Conservation (phyloP, 306 rosid species). For the Cicer judaicum region DNA sequence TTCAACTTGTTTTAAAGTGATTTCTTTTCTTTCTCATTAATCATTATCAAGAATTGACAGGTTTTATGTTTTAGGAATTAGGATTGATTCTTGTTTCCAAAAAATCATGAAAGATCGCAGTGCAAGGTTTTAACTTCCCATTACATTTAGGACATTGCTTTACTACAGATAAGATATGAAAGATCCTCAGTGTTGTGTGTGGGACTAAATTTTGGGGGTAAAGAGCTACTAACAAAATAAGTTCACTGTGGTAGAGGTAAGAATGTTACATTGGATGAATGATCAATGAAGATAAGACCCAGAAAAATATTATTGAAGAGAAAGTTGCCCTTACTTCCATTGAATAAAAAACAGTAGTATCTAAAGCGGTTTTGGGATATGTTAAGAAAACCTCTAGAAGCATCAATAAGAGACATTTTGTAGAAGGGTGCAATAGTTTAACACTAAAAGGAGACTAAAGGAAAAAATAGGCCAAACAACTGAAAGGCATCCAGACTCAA, state of each 20-base stretch:
- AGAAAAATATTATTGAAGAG: background rate
- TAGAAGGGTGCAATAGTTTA: conserved; percentile 4
- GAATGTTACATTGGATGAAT: background rate
- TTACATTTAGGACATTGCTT: conserved; percentile 10
- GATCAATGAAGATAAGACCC: background rate
- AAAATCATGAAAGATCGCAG: conserved; percentile 6
- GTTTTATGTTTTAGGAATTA: background rate
- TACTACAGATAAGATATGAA: background rate
- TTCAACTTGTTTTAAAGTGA: background rate
- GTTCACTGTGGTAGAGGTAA: background rate
- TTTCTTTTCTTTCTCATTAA: conserved; percentile 20
- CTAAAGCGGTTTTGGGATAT: background rate
- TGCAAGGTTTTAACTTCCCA: conserved; percentile 14
- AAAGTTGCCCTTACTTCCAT: background rate
- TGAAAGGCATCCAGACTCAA: background rate
- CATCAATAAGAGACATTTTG: background rate
- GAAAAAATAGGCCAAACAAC: background rate
- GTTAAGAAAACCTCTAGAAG: background rate
- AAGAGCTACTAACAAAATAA: background rate
- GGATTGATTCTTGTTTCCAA: conserved; percentile 23
- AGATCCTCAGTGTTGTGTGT: background rate
- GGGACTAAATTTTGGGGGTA: conserved; percentile 12
- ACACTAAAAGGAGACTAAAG: background rate
- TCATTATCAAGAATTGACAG: conserved; percentile 22
- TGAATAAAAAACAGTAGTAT: background rate